A percentile compares a stretch with the other conserved stretches of the same genome.
Evolutionary conservation across 2,329 filamentous ascomycete species (phyloP).

Genomic region (Colletotrichum aenigma): DNA sequence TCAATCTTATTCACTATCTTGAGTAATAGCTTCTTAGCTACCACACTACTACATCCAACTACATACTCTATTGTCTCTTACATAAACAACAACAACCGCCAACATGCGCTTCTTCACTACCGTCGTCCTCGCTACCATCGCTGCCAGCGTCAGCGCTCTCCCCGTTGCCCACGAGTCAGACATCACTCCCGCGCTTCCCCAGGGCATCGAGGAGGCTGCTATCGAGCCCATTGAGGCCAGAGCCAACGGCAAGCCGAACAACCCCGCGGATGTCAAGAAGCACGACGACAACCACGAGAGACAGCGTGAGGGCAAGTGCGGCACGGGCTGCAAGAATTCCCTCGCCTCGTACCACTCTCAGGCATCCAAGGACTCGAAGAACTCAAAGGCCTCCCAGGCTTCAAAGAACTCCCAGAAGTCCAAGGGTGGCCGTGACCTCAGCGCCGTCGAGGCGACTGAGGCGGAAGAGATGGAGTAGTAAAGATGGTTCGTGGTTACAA

Average conservation of each 20-base stretch:
- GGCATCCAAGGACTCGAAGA: not conserved
- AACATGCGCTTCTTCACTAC: not conserved
- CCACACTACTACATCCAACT: not conserved
- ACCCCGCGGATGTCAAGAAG: not conserved
- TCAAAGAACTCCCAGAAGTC: not conserved
- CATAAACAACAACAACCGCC: not conserved
- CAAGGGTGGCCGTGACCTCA: not conserved
- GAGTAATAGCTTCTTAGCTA: not conserved
- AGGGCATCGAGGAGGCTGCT: not conserved
- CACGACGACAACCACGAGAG: not conserved
- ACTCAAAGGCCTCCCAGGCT: not conserved
- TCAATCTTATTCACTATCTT: not conserved
- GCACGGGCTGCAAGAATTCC: not conserved
- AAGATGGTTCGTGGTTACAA: not conserved
- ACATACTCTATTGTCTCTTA: not conserved
- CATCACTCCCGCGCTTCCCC: not conserved
- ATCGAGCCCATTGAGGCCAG: not conserved
- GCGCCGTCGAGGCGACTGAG: not conserved
- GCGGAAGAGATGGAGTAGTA: not conserved
- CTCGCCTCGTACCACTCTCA: not conserved
- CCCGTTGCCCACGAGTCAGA: not conserved
- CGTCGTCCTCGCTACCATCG: not conserved
- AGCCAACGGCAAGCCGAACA: not conserved
- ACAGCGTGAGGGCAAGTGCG: not conserved
- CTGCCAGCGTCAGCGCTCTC: not conserved